Evolutionary conservation across 1,139 yeast genomes (phyloP), one percentile per base, ranked within the genome.

Genomic region (Magnusiomyces paraingens): DNA sequence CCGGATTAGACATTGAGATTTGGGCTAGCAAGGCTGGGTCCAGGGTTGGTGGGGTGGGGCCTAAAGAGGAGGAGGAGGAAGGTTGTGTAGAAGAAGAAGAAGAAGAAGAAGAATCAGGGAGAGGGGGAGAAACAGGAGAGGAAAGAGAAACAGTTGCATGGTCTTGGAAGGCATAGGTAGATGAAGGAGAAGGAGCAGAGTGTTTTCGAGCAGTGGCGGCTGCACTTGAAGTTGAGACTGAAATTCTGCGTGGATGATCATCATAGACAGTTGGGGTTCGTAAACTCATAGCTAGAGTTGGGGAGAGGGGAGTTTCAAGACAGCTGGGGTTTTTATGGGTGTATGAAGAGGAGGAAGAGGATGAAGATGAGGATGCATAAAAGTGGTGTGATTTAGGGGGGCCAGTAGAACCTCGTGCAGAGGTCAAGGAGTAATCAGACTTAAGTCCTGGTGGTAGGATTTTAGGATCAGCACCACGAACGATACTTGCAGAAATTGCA

Each of bases 221-320:
- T 5, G 52, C 18, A 29, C 20, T 38, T 20, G 50, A 12, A 51
- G 51, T 26, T 46, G 51, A 14, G 46, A 18, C 32, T 4, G 51
- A 46, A 47, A n/a, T n/a, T n/a, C n/a, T n/a, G n/a, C n/a, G n/a
- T n/a, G n/a, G n/a, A n/a, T n/a, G n/a, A n/a, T n/a, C n/a, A n/a
- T n/a, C n/a, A n/a, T n/a, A 8, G 32, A 26, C 8, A 8, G 32
- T 8, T 4, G 32, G 32, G 32, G 32, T 4, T 26, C 8, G 32
- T 26, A 26, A 26, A 8, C 32, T 26, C 8, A 8, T 26, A 8
- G 32, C 32, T 26, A 26, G 8, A 4, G 32, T 26, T 26, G 32
- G 32, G 8, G 32, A 26, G 8, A 26, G 32, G 8, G 32, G 32
- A 5, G 32, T 26, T 26, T 26, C 32, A 4, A 8, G 32, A 8